Conservation (phyloP, 306 rosid species). For the Ormosia semicastrata region DNA sequence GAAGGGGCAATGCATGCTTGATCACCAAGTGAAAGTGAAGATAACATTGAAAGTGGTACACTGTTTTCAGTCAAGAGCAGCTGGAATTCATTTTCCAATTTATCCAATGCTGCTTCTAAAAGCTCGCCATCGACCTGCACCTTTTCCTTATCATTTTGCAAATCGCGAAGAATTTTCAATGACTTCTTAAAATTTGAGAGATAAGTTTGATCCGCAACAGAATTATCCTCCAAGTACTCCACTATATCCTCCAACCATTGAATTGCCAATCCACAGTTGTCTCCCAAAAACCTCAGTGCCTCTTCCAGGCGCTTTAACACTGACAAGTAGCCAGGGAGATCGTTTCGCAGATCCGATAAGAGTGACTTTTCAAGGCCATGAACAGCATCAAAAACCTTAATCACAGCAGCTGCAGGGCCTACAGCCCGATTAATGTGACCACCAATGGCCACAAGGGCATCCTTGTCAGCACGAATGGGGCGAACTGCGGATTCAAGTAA, state of each 20-base stretch:
- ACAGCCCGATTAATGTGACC: constrained; percentile 97
- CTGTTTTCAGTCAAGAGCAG: constrained; percentile 78
- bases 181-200: constrained; percentile 72
- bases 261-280: constrained; percentile 86
- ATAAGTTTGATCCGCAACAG: constrained; percentile 67
- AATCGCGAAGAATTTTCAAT: constrained; percentile 60
- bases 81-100: constrained; percentile 80
- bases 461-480: constrained; percentile 85
- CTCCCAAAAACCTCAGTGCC: constrained; percentile 86
- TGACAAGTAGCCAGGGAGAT: constrained; percentile 78
- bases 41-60: constrained; percentile 81
- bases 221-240: constrained; percentile 90
- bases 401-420: constrained; percentile 96
- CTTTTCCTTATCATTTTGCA: constrained; percentile 60
- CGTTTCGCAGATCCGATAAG: constrained; percentile 76
- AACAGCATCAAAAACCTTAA: constrained; percentile 95
- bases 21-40: constrained; percentile 38
- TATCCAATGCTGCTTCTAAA: constrained; percentile 78
- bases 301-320: constrained; percentile 93
- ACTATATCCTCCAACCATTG: constrained; percentile 99
- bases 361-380: constrained; percentile 92
- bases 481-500: constrained; percentile 79
- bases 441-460: constrained; percentile 85
- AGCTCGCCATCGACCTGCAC: constrained; percentile 85
- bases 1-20: constrained; percentile 97